Percentiles rank a stretch among this genome's conserved stretches.
Evolutionary conservation across 352 stramenopile genomes (phyloP).

Genomic region (Phytophthora agathidicida): DNA sequence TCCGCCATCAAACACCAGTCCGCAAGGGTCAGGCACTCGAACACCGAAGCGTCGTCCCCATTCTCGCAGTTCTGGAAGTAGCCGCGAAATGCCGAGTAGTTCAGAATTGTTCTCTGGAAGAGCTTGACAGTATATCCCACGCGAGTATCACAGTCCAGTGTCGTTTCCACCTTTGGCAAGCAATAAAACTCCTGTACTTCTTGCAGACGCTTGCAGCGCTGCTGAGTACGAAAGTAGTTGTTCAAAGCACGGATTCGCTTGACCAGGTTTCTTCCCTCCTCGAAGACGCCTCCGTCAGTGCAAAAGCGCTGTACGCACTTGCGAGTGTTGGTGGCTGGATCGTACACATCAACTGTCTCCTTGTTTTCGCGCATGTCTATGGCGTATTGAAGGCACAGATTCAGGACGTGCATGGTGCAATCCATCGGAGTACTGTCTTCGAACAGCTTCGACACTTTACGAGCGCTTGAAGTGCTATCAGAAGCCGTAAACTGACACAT

Average conservation of each 20-base stretch:
- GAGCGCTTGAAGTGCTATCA: not conserved
- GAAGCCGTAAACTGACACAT: conserved; percentile 10
- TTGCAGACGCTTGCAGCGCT: conserved; percentile 9
- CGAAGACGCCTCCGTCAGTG: conserved; percentile 2
- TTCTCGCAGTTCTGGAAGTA: conserved; percentile 13
- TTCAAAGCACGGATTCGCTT: not conserved
- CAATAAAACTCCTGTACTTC: conserved; percentile 3
- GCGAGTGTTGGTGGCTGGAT: not conserved
- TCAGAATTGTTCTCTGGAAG: conserved; percentile 5
- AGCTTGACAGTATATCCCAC: conserved; percentile 11
- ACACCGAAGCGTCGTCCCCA: conserved; percentile 1
- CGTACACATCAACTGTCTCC: not conserved
- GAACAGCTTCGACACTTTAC: conserved; percentile 7
- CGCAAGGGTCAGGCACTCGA: not conserved
- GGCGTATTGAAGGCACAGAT: conserved; percentile 8
- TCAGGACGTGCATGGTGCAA: conserved; percentile 7
- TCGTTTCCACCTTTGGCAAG: not conserved
- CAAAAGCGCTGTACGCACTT: not conserved
- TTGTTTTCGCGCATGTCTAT: conserved; percentile 5
- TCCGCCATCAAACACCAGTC: conserved; percentile 11
- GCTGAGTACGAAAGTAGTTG: conserved; percentile 6
- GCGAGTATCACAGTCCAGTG: conserved; percentile 14
- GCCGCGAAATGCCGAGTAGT: conserved; percentile 1
- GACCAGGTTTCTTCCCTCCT: not conserved
- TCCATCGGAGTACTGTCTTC: not conserved